Percentiles rank a stretch among this genome's conserved stretches.
Evolutionary conservation across 345 rosid genomes (phyloP).

Genomic region (Rhodamnia rubescens): DNA sequence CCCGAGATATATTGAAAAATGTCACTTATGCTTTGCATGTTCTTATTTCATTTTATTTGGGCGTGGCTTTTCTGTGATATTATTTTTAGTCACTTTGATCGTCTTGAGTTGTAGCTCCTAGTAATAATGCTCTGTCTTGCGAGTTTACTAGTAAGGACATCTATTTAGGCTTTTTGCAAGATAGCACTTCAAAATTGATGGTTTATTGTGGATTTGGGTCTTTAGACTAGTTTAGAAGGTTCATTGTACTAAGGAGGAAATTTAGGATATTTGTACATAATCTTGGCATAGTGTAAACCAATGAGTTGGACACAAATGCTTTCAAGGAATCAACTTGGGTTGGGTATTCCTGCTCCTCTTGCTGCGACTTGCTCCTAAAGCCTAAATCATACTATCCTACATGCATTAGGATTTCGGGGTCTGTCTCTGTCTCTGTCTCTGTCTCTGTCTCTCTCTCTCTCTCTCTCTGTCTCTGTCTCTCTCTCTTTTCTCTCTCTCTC

Average conservation of each 20-base stretch:
- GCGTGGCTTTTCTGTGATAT: not conserved
- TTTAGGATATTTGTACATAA: not conserved
- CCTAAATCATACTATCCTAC: not conserved
- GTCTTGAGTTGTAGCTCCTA: not conserved
- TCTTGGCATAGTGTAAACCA: not conserved
- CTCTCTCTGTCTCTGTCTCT: no score
- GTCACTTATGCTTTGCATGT: not conserved
- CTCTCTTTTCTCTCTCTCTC: not conserved
- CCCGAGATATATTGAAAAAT: slow-evolving; percentile 52
- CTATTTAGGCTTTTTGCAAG: not conserved
- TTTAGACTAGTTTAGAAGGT: not conserved
- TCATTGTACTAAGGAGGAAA: not conserved
- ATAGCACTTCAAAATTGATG: not conserved
- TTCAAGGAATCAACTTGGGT: not conserved
- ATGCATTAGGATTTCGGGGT: not conserved
- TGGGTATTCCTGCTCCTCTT: not conserved
- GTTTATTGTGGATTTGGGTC: not conserved
- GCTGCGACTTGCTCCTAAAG: not conserved
- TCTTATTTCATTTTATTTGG: not conserved
- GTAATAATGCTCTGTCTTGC: not conserved
- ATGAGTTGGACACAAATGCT: not conserved
- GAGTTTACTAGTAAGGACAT: not conserved
- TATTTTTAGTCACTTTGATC: not conserved
- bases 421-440: not conserved
- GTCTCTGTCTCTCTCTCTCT: no score